Evolutionary conservation across 768 basidiomycete species (phyloP).

Genomic region (Leccinum ochraceum): DNA sequence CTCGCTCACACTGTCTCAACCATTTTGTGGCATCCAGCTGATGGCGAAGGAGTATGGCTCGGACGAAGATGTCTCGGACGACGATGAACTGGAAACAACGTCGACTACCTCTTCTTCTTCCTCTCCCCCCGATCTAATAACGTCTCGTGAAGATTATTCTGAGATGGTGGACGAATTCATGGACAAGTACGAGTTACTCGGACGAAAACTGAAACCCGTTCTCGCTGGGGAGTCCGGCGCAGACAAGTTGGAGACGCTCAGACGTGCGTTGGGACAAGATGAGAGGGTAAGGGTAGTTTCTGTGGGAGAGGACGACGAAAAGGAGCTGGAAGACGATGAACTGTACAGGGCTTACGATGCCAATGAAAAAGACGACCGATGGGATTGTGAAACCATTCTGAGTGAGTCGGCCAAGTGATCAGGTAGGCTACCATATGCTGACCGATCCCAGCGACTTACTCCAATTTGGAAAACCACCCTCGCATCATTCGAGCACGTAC

Average conservation of each 20-base stretch:
- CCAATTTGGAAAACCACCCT: constrained; percentile 98
- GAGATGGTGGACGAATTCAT: constrained; percentile 93
- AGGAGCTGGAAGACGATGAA: constrained; percentile 45
- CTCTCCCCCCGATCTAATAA: constrained; percentile 71
- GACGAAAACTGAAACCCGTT: constrained; percentile 79
- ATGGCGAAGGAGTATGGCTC: constrained; percentile 79
- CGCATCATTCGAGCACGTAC: constrained; percentile 75
- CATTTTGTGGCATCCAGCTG: constrained; percentile 42
- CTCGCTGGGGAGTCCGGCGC: constrained; percentile 70
- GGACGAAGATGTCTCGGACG: constrained; percentile 48
- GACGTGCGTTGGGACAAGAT: constrained; percentile 75
- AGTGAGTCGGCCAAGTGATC: constrained; percentile 51
- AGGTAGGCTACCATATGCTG: constrained; percentile 6
- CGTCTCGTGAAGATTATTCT: constrained; percentile 86
- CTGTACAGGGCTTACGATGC: constrained; percentile 40
- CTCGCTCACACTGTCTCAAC: neutral
- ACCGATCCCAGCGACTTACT: constrained; percentile 75
- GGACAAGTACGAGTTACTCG: constrained; percentile 85
- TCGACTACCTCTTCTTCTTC: constrained; percentile 54
- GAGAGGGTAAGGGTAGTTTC: constrained; percentile 51
- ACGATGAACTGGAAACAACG: constrained; percentile 50
- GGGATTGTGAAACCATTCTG: constrained; percentile 97
- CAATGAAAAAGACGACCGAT: constrained; percentile 66
- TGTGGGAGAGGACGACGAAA: constrained; percentile 47
- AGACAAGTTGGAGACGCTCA: constrained; percentile 79